Evolutionary conservation across 1,284 basidiomycete species (phyloP).

Genomic region (Thecaphora thlaspeos): DNA sequence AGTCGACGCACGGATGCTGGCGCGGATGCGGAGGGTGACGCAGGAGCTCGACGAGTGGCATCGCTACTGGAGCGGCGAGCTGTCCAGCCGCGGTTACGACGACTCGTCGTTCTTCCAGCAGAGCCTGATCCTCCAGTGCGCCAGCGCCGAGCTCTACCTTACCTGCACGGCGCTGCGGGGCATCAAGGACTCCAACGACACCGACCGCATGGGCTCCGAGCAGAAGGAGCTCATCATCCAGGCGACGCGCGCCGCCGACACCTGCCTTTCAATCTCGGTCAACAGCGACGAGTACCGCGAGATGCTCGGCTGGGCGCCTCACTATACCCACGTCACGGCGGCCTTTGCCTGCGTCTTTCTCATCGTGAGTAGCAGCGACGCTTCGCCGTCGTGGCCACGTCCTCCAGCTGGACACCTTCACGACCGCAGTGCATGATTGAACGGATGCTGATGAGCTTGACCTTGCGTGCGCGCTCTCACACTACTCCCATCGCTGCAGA

Average conservation of each 20-base stretch:
- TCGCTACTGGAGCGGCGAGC: constrained; percentile 77
- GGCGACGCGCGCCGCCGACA: constrained; percentile 84
- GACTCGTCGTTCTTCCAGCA: constrained; percentile 80
- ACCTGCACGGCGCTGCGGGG: constrained; percentile 87
- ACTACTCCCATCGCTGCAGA: too few species aligned
- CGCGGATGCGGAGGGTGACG: constrained; percentile 80
- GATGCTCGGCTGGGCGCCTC: constrained; percentile 83
- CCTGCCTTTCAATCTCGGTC: constrained; percentile 76
- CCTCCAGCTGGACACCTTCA: too few species aligned
- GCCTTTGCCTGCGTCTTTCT: constrained; percentile 89
- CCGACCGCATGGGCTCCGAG: constrained; percentile 91
- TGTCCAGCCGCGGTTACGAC: constrained; percentile 72
- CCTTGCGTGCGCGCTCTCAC: too few species aligned
- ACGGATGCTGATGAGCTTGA: too few species aligned
- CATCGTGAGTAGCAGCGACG: constrained; percentile 61
- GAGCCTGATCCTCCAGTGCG: constrained; percentile 79
- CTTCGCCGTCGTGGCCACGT: too few species aligned
- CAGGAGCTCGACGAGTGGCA: constrained; percentile 85
- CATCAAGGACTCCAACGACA: constrained; percentile 64
- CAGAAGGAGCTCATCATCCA: constrained; percentile 90
- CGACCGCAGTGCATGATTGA: too few species aligned
- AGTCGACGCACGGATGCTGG: constrained; percentile 76
- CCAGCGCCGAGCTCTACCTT: constrained; percentile 89
- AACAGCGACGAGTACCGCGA: constrained; percentile 72
- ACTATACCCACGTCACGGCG: constrained; percentile 85